Evolutionary conservation across 2,329 filamentous ascomycete species (phyloP), one percentile per base, ranked within the genome.

Genomic region (Xylaria sp.): DNA sequence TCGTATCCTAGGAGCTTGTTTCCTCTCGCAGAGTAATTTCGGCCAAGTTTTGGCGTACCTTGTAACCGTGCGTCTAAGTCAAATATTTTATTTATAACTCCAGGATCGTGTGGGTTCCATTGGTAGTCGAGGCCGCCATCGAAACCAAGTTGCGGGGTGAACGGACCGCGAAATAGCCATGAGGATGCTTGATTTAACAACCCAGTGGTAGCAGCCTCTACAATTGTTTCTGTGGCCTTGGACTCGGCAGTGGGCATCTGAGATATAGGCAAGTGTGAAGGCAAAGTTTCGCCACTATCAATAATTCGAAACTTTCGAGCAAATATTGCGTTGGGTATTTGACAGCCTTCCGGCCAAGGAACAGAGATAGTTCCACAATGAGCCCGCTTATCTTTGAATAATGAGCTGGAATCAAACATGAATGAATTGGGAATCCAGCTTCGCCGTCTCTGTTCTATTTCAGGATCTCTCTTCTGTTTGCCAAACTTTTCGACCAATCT

Each of bases 141-240:
- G 51, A 81, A 82, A 57, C 81, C 81, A 25, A 83, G 76, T 59
- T 83, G 79, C 13, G 82, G 80, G 1, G 81, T 83, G 29, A 83
- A 81, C 0, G 82, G 82, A 2, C 80, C 81, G 3, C 77, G 77
- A 63, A 82, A 81, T 39, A 72, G 74, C 76, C 76, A 77, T 2
- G 74, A 60, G 7, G 69, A 66, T 55, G 68, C 29, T 65, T 65
- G 64, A 44, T 71, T 72, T 25, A 79, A 36, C 9, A 77, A 54
- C 10, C 74, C 78, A 31, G 69, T 68, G 44, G 69, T 69, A 31
- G 71, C 73, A 22, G 76, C 74, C 60, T 76, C 73, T 17, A 75
- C 65, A 5, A 78, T 73, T 22, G 75, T 74, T 39, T 80, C 75
- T n/a, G 78, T 77, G 15, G 79, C 80, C 65, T 80, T 82, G 6